Base-by-base conservation (phyloP, 2,329 filamentous ascomycete species). In the Alternaria atra region DNA sequence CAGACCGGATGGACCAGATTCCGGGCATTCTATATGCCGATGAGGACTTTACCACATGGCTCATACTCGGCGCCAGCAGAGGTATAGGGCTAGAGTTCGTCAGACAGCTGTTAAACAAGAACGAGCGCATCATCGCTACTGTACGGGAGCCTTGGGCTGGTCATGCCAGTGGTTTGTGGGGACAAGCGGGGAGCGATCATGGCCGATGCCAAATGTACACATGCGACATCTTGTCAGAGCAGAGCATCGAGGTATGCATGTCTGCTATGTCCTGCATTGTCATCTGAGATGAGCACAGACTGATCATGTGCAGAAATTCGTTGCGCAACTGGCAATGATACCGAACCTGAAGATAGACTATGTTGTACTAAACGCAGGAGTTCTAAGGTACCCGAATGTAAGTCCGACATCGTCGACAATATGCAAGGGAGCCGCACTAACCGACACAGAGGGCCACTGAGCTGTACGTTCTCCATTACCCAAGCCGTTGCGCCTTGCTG, bases 381-480 rank as follows among this genome's bases (percentile, higher is more conserved):
- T 87, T 6, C 70, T 86, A 66, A 79, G 82, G 67, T 87, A 87
- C 74, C 85, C 85, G 4, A 86, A 85, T 78, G 84, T 86, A 78
- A 77, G 81, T 71, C 44, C 23, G 27, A 58, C 51, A 48, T 53
- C 27, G 52, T 53, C 9, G 39, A 40, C 39, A 35, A 23, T 39
- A 62, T 57, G 46, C 55, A 62, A 62, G 43, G 50, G 59, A 65
- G 58, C 57, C 66, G 62, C 66, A 69, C 73, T 77, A 73, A 75
- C 61, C 55, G 42, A 60, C 52, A 50, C 70, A 85, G 83, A 81
- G 83, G 79, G 82, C 84, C 42, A 84, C 82, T 60, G 83, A 85
- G 68, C 69, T 84, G 82, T 84, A 74, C 64, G 79, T 75, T 59
- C 54, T 64, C 63, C 64, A 29, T 66, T 62, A 37, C 8, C 30